Base-by-base conservation (phyloP, 768 basidiomycete genomes). In the Leccinum rimulosum region DNA sequence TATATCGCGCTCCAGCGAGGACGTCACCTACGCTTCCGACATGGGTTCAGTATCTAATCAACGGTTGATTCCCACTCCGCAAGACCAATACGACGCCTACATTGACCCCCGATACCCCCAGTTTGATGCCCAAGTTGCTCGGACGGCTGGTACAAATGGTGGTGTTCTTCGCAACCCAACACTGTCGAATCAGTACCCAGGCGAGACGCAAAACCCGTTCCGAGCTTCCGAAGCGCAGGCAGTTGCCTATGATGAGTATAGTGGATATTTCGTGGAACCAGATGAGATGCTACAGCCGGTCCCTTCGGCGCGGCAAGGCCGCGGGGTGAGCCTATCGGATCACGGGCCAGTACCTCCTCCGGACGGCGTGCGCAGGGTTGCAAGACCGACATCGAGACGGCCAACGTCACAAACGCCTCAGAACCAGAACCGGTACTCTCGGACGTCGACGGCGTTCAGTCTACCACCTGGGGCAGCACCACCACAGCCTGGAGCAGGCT, bases 271-370 rank as follows among this genome's bases (percentile, higher is more conserved):
- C 35, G 62, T 68, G 31, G 77, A 80, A 51, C 70, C 73, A 22
- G 79, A 79, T 62, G 77, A 80, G 54, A 54, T 67, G 10, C 59
- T 47, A 30, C 64, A 53, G n/a, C 66, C 40, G 11, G 38, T 67
- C 28, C 50, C 54, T 43, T 61, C 43, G 35, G 63, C 51, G 19
- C 65, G 65, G 50, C 66, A 64, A 52, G 70, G 74, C 6, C 83
- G 90, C 11, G 93, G 95, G 25, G 81, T 97, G 51, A 87, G 87
- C 49, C 74, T 98, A 57, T 83, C 83, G 56, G 95, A 98, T 64
- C 76, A 83, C 66, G 95, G 95, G 14, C 93, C 92, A 40, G 89
- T 95, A 2, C 87, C 90, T 43, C 82, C 83, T 36, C 82, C 85
- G 9, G 86, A 89, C 17, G 88, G 89, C 55, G 93, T 94, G 28